Evolutionary conservation across 2,329 filamentous ascomycete genomes (phyloP).

Genomic region (Magnaporthiopsis rhizophila): DNA sequence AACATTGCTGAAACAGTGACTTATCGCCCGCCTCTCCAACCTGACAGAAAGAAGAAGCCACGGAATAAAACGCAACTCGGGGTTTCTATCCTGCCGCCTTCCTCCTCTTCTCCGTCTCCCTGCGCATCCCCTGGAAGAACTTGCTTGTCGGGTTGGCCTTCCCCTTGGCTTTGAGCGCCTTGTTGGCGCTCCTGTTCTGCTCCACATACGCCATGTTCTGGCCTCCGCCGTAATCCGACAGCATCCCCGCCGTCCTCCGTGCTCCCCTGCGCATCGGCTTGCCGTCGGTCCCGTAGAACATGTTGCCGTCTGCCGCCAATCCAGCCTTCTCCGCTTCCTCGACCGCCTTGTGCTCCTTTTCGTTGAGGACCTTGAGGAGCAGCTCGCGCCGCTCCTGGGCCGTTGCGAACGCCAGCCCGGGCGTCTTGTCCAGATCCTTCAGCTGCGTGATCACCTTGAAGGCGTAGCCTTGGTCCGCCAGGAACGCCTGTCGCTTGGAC

Average conservation of each 20-base stretch:
- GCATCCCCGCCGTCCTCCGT: constrained; percentile 68
- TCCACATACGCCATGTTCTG: constrained; percentile 89
- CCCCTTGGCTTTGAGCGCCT: constrained; percentile 46
- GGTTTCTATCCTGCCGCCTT: constrained; percentile 5
- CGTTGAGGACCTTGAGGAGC: constrained; percentile 77
- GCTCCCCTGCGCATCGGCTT: constrained; percentile 27
- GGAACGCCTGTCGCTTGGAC: constrained; percentile 88
- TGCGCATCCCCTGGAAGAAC: constrained; percentile 55
- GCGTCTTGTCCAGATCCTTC: constrained; percentile 77
- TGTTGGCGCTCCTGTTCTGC: constrained; percentile 62
- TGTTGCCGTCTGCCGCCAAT: constrained; percentile 2
- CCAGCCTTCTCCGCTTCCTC: constrained; percentile 65
- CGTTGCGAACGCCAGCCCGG: constrained; percentile 70
- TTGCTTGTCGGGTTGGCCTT: constrained; percentile 43
- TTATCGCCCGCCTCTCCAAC: neutral
- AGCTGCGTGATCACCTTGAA: constrained; percentile 98
- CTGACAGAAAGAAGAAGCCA: too few species aligned
- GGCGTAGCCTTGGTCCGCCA: constrained; percentile 94
- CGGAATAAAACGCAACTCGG: too few species aligned
- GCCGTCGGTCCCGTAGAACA: constrained; percentile 19
- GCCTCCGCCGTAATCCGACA: constrained; percentile 77
- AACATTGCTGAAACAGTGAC: neutral
- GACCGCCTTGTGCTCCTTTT: constrained; percentile 85
- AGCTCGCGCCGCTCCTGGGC: constrained; percentile 75
- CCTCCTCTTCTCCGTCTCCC: constrained; percentile 47